Base-by-base conservation (phyloP, 2,329 filamentous ascomycete genomes). In the Monosporascus sp. region DNA sequence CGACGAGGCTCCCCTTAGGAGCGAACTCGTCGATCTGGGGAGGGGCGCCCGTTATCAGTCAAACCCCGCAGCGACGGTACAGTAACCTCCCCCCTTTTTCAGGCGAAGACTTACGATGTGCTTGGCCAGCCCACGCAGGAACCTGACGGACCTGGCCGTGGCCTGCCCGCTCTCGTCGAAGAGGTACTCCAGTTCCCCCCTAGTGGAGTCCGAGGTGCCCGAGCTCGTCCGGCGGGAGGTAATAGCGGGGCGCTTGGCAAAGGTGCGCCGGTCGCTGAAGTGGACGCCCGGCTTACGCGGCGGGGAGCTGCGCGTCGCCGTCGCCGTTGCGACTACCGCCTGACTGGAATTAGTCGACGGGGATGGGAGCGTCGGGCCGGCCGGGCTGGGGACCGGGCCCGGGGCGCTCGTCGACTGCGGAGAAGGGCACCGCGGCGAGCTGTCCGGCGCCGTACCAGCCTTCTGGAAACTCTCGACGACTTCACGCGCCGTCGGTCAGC, bases 111-210 rank as follows among this genome's bases (percentile, higher is more conserved):
- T 62, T 73, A 91, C 88, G 63, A 96, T 73, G 66, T 91, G 86
- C 51, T 83, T 77, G 14, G 89, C 90, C 53, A 96, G 75, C 0
- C 89, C 89, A 52, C 84, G 78, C 48, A 95, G 72, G 40, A 94
- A 84, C 59, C 91, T 82, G 0, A 82, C 81, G 17, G 93, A 76
- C 50, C 89, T 78, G 48, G 77, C 70, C 0, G 90, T 92, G 1
- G 88, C 83, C 52, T 80, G 78, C 0, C 86, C 87, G 27, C 84
- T 76, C 3, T 77, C 73, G 47, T 88, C 84, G 65, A 95, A 95
- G 3, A 96, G 69, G 9, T 76, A 77, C 6, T 89, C 87, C 91
- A 91, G 96, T 65, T 86, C 62, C 2, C 51, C 51, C 17, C 41
- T 36, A 5, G 55, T 48, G 24, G 58, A 59, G 14, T 47, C 43